Evolutionary conservation across 495 filamentous ascomycete species (phyloP).

Genomic region (Parathielavia hyrcaniae): DNA sequence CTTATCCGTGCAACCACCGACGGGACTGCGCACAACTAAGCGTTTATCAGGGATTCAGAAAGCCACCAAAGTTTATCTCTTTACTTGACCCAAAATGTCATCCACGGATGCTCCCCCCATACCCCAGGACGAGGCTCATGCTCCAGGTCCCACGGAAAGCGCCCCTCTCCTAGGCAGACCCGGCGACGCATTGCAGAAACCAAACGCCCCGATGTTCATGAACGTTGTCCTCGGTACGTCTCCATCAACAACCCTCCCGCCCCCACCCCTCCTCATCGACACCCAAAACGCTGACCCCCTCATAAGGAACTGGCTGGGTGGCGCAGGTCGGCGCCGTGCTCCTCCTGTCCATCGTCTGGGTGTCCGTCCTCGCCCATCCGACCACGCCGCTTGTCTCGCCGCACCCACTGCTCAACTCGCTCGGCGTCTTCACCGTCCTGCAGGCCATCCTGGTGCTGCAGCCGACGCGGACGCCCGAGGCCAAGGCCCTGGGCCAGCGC

Average conservation of each 20-base stretch:
- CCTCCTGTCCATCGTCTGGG: conserved; percentile 68
- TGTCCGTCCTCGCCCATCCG: conserved; percentile 57
- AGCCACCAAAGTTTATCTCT: too few species aligned
- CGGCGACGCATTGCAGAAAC: conserved; percentile 66
- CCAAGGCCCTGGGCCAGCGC: conserved; percentile 67
- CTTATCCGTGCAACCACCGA: too few species aligned
- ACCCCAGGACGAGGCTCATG: background rate
- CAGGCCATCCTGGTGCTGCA: conserved; percentile 82
- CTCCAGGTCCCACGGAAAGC: conserved; percentile 49
- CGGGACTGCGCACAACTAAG: background rate
- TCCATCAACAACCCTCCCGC: too few species aligned
- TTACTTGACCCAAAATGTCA: conserved; percentile 8
- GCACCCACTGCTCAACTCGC: conserved; percentile 79
- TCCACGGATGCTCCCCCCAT: conserved; percentile 4
- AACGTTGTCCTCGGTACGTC: conserved; percentile 72
- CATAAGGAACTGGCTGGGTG: conserved; percentile 41
- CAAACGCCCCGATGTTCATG: conserved; percentile 52
- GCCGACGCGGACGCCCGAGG: conserved; percentile 67
- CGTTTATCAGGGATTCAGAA: too few species aligned
- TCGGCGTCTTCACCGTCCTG: conserved; percentile 64
- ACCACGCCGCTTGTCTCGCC: conserved; percentile 68
- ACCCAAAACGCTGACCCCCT: conserved; percentile 33
- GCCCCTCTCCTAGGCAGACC: conserved; percentile 72
- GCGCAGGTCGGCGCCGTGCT: conserved; percentile 42
- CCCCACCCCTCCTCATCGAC: background rate